Evolutionary conservation across 2,329 filamentous ascomycete genomes (phyloP), one percentile per base, ranked within the genome.

Genomic region (Penicillium fuscoglaucum): DNA sequence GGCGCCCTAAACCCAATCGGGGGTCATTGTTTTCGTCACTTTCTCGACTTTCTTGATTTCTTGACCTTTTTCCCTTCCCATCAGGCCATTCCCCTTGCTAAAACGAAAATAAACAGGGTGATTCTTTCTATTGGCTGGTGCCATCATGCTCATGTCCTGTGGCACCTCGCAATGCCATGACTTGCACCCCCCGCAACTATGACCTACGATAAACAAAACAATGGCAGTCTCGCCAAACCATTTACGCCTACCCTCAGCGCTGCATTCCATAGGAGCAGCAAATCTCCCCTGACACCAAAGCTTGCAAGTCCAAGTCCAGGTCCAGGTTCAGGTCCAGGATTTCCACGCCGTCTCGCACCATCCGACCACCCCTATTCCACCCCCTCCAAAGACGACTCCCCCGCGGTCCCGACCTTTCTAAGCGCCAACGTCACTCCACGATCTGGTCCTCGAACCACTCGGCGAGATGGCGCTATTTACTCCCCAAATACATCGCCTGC

Each of bases 391-490:
- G 65, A 68, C 59, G 85, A 88, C 51, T 82, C 85, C 60, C 70
- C 80, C 63, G 74, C 81, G 45, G 82, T 83, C 40, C 80, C 85
- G 9, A 70, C 83, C 51, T 84, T 84, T 66, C 76, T 91, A 45
- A 85, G 75, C 74, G 83, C 78, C 72, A 92, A 90, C 72, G 79
- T 92, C 70, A 96, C 92, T 4, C 90, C 91, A 51, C 86, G 92
- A 64, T 91, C 91, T 9, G 89, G 88, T 9, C 81, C 86, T 49
- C 84, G 92, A 61, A 90, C 86, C 72, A 87, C 80, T 66, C 87
- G 91, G 65, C 84, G 87, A 57, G 87, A 90, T 71, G 91, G 88
- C 72, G 76, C 83, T 28, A 83, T 81, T 58, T 84, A 83, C 33
- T 91, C 91, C 1, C 88, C 90, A 61, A 82, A 80, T 57, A 89